Percentiles rank a stretch among this genome's conserved stretches.
These are phyloP conservation scores for Pseudocercospora fuligena DNA, from an alignment of 2,329 filamentous ascomycete genomes.

Conservation along the genomic window DNA sequence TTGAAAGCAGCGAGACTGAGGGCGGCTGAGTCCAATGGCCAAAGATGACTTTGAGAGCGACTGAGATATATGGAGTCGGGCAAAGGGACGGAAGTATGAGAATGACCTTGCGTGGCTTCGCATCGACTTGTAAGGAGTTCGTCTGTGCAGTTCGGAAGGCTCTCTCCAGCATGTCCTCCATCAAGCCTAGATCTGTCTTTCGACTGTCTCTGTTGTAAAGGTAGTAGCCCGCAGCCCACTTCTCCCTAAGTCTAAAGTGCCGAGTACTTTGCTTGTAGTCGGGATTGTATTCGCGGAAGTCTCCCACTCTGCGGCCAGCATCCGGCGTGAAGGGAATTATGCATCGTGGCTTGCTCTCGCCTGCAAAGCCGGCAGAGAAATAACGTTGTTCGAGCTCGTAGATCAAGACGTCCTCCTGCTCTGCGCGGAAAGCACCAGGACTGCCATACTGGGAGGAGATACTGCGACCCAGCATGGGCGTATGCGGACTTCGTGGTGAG, in stretches of 20 bases:
- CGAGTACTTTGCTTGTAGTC: conserved; percentile 19
- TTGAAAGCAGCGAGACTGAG: conserved; percentile 78
- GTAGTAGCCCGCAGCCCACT: conserved; percentile 70
- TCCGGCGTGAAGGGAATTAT: conserved; percentile 74
- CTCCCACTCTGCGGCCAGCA: conserved; percentile 75
- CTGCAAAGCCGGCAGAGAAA: conserved; percentile 82
- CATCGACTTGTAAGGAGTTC: conserved; percentile 73
- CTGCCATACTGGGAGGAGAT: conserved; percentile 64
- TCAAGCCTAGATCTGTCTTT: conserved; percentile 73
- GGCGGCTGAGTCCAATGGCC: conserved; percentile 78
- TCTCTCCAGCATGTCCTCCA: conserved; percentile 86
- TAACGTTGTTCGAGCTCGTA: conserved; percentile 82
- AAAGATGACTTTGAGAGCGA: conserved; percentile 78
- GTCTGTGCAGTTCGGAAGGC: conserved; percentile 80
- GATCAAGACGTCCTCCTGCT: conserved; percentile 83
- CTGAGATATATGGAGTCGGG: conserved; percentile 77
- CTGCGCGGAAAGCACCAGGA: conserved; percentile 60
- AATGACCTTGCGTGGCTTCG: conserved; percentile 70
- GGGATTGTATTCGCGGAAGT: conserved; percentile 65
- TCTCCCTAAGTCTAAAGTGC: conserved; percentile 54
- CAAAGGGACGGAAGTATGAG: conserved; percentile 78
- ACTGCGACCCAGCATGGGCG: conserved; percentile 64
- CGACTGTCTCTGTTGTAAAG: conserved; percentile 73
- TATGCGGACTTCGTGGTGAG: conserved; percentile 45
- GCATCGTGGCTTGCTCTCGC: conserved; percentile 76